Evolutionary conservation across 208 protist species (phyloP).

Genomic region (Phytomonas francai): DNA sequence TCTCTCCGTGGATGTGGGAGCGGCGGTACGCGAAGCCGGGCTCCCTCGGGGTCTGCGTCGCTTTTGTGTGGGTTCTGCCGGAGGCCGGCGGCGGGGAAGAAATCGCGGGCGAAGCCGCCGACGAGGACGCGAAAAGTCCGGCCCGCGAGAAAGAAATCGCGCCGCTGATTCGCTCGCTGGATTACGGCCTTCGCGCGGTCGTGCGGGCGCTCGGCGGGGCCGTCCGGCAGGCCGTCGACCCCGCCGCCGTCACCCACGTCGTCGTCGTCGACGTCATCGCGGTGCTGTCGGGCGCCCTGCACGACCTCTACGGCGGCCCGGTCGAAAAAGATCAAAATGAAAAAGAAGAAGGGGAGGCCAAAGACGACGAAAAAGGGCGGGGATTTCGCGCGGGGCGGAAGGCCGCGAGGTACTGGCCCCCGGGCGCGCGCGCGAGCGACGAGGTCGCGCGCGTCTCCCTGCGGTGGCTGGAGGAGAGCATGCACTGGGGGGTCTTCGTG

Average conservation of each 20-base stretch:
- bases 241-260: slow-evolving; percentile 58
- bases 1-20: slow-evolving; percentile 38
- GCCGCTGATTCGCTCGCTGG: slow-evolving; percentile 36
- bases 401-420: slow-evolving; percentile 4
- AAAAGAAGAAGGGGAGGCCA: neutral
- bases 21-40: slow-evolving; percentile 41
- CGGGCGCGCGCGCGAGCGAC: slow-evolving; percentile 13
- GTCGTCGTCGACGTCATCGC: slow-evolving; percentile 49
- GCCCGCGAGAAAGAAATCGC: slow-evolving; percentile 7
- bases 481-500: slow-evolving; percentile 59
- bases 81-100: neutral
- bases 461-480: slow-evolving; percentile 40
- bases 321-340: neutral
- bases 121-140: neutral
- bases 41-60: slow-evolving; percentile 36
- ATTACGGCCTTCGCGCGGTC: slow-evolving; percentile 33
- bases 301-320: slow-evolving; percentile 12
- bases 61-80: slow-evolving; percentile 30
- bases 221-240: slow-evolving; percentile 23
- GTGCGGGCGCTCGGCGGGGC: slow-evolving; percentile 53
- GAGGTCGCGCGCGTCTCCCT: slow-evolving; percentile 32
- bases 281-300: slow-evolving; percentile 24
- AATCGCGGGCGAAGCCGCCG: no score
- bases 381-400: slow-evolving; percentile 17
- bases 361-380: neutral